Evolutionary conservation across 2,329 filamentous ascomycete genomes (phyloP).

Genomic region (Trichoderma guizhouense): DNA sequence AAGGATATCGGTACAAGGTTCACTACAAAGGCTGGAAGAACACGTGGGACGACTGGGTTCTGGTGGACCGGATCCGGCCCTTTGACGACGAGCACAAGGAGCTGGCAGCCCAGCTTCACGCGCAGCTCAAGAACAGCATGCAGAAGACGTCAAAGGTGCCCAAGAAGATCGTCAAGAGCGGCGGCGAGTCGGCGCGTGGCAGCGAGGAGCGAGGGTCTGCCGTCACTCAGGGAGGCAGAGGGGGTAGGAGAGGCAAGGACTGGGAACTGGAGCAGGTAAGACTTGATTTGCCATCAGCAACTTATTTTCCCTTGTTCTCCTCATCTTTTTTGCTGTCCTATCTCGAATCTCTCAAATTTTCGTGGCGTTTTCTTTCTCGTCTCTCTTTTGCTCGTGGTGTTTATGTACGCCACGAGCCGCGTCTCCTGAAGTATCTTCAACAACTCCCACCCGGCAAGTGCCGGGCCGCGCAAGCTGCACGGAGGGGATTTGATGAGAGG

Average conservation of each 20-base stretch:
- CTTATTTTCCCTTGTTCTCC: neutral
- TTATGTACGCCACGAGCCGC: neutral
- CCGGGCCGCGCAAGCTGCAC: neutral
- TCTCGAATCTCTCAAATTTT: neutral
- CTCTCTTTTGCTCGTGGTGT: neutral
- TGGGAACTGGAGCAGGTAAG: conserved; percentile 79
- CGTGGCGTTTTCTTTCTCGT: neutral
- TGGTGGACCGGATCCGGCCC: conserved; percentile 88
- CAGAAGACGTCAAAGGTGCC: conserved; percentile 51
- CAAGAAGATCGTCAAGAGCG: conserved; percentile 44
- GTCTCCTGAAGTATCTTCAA: neutral
- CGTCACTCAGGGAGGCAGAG: conserved; percentile 59
- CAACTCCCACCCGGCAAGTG: neutral
- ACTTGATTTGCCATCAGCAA: neutral
- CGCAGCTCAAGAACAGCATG: conserved; percentile 62
- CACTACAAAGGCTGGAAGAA: conserved; percentile 99
- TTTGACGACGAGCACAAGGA: conserved; percentile 94
- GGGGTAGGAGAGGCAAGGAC: conserved; percentile 72
- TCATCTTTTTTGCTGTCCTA: no score
- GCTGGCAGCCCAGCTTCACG: conserved; percentile 70
- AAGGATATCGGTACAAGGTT: conserved; percentile 81
- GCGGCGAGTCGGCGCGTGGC: conserved; percentile 56
- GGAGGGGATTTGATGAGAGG: neutral
- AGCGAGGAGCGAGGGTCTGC: conserved; percentile 73
- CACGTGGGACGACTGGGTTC: conserved; percentile 99